These are phyloP conservation scores for Scytalidium lignicola DNA, from an alignment of 2,329 filamentous ascomycete genomes.

Conservation along the genomic window DNA sequence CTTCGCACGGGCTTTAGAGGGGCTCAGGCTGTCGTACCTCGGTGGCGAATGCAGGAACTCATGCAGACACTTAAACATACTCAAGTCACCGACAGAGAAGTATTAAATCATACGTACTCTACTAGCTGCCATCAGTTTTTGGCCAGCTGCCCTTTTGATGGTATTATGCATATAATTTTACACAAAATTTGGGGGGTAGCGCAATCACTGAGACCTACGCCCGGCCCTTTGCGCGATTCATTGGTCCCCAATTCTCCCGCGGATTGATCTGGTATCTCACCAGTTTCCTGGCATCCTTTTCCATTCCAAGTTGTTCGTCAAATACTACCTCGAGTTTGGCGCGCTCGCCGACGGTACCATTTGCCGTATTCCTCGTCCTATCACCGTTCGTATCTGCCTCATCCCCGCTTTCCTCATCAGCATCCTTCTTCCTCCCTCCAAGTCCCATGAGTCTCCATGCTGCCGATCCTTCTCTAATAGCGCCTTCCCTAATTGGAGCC, in stretches of 20 bases:
- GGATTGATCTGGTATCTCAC: conserved; percentile 90
- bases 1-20: too few relatives aligned
- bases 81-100: too few relatives aligned
- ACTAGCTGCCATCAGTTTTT: too few relatives aligned
- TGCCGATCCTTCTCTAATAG: conserved; percentile 63
- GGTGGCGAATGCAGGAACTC: too few relatives aligned
- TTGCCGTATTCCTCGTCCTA: conserved; percentile 8
- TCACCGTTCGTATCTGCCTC: conserved; percentile 9
- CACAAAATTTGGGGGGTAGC: too few relatives aligned
- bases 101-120: too few relatives aligned
- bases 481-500: conserved; percentile 67
- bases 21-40: too few relatives aligned
- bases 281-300: conserved; percentile 61
- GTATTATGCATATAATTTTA: too few relatives aligned
- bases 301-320: conserved; percentile 71
- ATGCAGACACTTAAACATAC: too few relatives aligned
- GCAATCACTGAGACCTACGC: background rate
- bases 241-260: conserved; percentile 85
- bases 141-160: too few relatives aligned
- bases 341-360: conserved; percentile 27
- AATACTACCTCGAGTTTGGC: conserved; percentile 55
- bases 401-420: conserved; percentile 32
- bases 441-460: conserved; percentile 64
- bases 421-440: conserved; percentile 25
- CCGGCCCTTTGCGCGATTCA: conserved; percentile 27